A percentile compares a stretch with the other conserved stretches of the same genome.
These are phyloP conservation scores for Ophiostoma australiae DNA, from an alignment of 2,329 filamentous ascomycete species.

Conservation along the genomic window DNA sequence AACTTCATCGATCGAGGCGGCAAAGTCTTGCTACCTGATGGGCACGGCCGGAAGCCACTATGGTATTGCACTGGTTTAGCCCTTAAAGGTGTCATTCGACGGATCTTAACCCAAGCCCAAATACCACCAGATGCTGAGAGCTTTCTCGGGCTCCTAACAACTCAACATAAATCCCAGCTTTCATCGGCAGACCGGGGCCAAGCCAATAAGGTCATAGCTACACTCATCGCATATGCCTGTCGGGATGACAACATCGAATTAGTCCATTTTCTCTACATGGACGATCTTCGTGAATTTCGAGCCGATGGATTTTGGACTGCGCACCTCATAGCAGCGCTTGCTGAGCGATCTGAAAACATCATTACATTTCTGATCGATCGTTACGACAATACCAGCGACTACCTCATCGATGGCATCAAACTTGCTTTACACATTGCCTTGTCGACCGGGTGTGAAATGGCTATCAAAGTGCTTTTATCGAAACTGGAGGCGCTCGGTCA, in stretches of 20 bases:
- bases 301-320: neutral
- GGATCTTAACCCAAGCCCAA: neutral
- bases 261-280: neutral
- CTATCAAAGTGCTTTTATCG: neutral
- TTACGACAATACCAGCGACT: neutral
- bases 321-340: neutral
- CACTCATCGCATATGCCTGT: neutral
- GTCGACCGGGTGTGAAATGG: neutral
- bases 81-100: neutral
- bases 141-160: neutral
- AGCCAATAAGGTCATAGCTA: neutral
- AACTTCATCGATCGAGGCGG: neutral
- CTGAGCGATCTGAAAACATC: neutral
- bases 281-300: neutral
- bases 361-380: neutral
- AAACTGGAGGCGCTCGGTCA: neutral
- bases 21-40: neutral
- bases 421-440: neutral
- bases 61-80: neutral
- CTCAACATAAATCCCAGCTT: neutral
- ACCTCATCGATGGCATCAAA: neutral
- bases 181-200: neutral
- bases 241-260: neutral
- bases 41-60: neutral
- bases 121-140: neutral